Evolutionary conservation across 2,329 filamentous ascomycete genomes (phyloP).

Genomic region (Fusarium floridanum): DNA sequence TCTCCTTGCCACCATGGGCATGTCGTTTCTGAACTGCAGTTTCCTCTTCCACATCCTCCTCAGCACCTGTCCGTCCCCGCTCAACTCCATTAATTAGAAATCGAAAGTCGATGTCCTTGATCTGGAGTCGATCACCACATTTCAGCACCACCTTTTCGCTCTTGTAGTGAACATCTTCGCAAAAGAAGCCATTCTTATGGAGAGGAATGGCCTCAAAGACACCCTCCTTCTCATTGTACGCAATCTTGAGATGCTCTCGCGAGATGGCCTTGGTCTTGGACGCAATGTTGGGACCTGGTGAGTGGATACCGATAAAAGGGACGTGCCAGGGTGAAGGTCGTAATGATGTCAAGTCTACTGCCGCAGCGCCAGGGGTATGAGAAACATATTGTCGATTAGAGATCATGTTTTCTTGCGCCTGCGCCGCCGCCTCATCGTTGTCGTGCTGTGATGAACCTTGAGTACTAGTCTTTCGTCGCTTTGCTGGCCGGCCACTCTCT

Average conservation of each 20-base stretch:
- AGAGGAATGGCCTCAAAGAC: constrained; percentile 74
- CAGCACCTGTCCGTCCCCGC: constrained; percentile 68
- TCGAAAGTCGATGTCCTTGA: constrained; percentile 76
- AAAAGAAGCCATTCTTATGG: constrained; percentile 77
- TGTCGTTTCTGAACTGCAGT: constrained; percentile 60
- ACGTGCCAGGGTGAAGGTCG: constrained; percentile 72
- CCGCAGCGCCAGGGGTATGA: constrained; percentile 69
- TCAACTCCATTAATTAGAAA: constrained; percentile 78
- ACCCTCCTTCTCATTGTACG: constrained; percentile 73
- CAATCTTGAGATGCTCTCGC: constrained; percentile 78
- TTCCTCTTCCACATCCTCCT: constrained; percentile 66
- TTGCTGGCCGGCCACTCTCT: constrained; percentile 59
- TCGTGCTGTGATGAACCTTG: constrained; percentile 59
- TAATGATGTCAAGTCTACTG: constrained; percentile 70
- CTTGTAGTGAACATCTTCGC: constrained; percentile 71
- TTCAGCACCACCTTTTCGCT: constrained; percentile 69
- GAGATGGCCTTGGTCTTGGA: constrained; percentile 79
- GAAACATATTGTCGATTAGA: constrained; percentile 72
- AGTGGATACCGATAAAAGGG: constrained; percentile 79
- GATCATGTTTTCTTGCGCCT: constrained; percentile 60
- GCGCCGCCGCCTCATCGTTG: constrained; percentile 53
- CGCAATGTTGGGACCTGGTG: constrained; percentile 71
- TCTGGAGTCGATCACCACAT: constrained; percentile 76
- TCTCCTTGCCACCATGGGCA: constrained; percentile 73
- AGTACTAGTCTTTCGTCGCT: constrained; percentile 61